phyloP scores from a whole-genome alignment of 2,329 filamentous ascomycete genomes.

The Calonectria naviculata region DNA sequence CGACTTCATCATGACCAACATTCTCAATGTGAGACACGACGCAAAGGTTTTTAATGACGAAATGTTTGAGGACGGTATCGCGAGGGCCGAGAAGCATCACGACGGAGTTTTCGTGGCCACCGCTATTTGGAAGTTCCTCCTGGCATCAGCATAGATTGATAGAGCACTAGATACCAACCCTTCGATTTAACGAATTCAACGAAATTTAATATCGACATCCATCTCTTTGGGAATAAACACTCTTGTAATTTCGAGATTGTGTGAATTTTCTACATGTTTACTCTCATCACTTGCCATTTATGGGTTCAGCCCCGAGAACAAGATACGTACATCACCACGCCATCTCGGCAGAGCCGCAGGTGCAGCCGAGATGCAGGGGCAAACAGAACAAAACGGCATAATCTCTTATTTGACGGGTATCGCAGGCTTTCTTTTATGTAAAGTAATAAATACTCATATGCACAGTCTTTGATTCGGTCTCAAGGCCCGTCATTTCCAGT shows the following conservation, averaged over 20 bases:
- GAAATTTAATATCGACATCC: neutral
- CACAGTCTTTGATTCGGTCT: neutral
- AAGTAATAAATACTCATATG: neutral
- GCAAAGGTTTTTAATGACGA: conserved; percentile 41
- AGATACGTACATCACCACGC: neutral
- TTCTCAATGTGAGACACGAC: conserved; percentile 41
- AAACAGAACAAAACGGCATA: neutral
- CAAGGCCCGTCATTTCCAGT: neutral
- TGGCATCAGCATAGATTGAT: conserved; percentile 16
- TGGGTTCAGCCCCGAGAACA: neutral
- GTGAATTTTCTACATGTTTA: neutral
- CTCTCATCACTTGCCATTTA: neutral
- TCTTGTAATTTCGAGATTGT: neutral
- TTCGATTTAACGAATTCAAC: neutral
- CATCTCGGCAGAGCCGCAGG: neutral
- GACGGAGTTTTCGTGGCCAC: conserved; percentile 41
- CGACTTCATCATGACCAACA: conserved; percentile 47
- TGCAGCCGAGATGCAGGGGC: neutral
- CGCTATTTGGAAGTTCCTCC: conserved; percentile 41
- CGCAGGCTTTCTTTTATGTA: neutral
- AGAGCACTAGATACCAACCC: neutral
- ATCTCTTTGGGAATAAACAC: too few species aligned
- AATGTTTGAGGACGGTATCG: conserved; percentile 40
- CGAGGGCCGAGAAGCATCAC: conserved; percentile 39
- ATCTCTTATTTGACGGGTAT: neutral